A percentile compares a stretch with the other conserved stretches of the same genome.
Conservation (phyloP, 768 basidiomycete genomes). For the Auricularia sp. region DNA sequence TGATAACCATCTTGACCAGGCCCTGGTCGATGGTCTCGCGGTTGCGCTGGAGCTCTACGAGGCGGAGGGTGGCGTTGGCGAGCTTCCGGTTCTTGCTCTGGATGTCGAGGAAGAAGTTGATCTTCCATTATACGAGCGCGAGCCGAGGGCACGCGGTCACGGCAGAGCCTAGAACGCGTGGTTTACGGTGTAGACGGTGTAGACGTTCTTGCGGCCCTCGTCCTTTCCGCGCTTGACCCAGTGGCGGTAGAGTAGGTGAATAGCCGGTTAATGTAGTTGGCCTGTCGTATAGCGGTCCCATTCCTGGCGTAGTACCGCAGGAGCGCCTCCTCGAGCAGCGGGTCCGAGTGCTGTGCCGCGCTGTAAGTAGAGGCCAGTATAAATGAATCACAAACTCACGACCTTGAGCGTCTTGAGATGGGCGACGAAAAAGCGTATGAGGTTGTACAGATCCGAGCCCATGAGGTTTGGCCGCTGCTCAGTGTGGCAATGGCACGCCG, state of each 20-base stretch:
- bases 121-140: constrained; percentile 93
- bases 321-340: constrained; percentile 76
- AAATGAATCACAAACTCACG: constrained; percentile 28
- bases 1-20: constrained; percentile 88
- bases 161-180: too few species aligned
- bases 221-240: constrained; percentile 99
- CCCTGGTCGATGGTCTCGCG: constrained; percentile 91
- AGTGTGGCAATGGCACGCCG: constrained; percentile 7
- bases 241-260: constrained; percentile 98
- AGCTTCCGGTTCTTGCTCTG: constrained; percentile 76
- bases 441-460: constrained; percentile 95
- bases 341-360: constrained; percentile 54
- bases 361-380: background rate
- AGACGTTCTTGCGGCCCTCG: constrained; percentile 90
- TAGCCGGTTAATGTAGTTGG: constrained; percentile 88
- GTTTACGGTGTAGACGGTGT: constrained; percentile 88
- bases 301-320: constrained; percentile 85
- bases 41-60: constrained; percentile 90
- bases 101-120: constrained; percentile 81
- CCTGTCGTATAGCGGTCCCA: constrained; percentile 97
- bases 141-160: constrained; percentile 39
- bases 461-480: constrained; percentile 82
- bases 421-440: constrained; percentile 79
- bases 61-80: constrained; percentile 73
- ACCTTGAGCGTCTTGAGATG: constrained; percentile 64